Conservation (phyloP, 139 green algal genomes). For the Closterium sp. region DNA sequence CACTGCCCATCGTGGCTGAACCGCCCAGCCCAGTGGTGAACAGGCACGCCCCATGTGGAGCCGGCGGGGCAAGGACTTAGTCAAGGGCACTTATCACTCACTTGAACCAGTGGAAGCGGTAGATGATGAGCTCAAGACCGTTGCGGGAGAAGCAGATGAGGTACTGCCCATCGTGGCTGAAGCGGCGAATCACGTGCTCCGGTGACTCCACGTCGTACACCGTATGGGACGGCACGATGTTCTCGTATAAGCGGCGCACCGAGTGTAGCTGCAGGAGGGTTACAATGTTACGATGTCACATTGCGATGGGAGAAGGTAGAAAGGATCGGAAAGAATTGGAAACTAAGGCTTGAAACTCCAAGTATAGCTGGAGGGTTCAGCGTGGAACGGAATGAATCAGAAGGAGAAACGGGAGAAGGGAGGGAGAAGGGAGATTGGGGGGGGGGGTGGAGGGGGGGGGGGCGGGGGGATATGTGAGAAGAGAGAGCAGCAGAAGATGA, state of each 20-base stretch:
- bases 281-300: neutral
- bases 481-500: neutral
- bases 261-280: constrained; percentile 23
- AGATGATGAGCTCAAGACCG: constrained; percentile 48
- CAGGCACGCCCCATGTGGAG: too few relatives aligned
- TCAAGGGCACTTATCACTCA: too few relatives aligned
- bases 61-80: neutral
- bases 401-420: neutral
- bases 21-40: too few relatives aligned
- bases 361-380: too few relatives aligned
- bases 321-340: too few relatives aligned
- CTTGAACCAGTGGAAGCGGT: constrained; percentile 44
- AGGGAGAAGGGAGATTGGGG: neutral
- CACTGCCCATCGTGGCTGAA: neutral
- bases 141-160: constrained; percentile 46
- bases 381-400: too few relatives aligned
- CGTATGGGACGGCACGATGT: constrained; percentile 43
- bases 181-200: constrained; percentile 42
- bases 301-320: too few relatives aligned
- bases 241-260: constrained; percentile 41
- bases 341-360: too few relatives aligned
- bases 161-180: constrained; percentile 53
- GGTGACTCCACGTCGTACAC: constrained; percentile 49
- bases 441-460: too few relatives aligned
- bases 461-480: neutral